These are phyloP conservation scores for Suhomyces atakaporum DNA, from an alignment of 1,139 yeast species.

Conservation along the genomic window DNA sequence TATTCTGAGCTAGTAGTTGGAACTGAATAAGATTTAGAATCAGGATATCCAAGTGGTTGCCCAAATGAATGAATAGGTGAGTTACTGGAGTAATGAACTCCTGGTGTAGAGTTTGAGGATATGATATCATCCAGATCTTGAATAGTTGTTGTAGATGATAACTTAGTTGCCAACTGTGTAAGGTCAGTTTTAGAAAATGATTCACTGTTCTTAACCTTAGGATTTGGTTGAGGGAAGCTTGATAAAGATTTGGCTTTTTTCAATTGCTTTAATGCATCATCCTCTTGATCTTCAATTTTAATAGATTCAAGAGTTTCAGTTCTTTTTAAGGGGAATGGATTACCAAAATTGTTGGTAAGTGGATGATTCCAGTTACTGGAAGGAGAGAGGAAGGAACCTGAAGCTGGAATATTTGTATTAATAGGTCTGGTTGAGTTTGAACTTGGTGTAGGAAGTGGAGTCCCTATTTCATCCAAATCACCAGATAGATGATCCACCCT, in stretches of 20 bases:
- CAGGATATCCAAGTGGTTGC: constrained; percentile 4
- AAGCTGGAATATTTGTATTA: constrained; percentile 4
- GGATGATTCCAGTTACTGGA: constrained; percentile 4
- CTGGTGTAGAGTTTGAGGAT: constrained; percentile 24
- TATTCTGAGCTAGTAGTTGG: constrained; percentile 16
- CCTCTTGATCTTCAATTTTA: constrained; percentile 44
- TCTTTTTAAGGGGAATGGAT: constrained; percentile 15
- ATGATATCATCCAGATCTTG: constrained; percentile 11
- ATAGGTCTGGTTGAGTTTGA: constrained; percentile 6
- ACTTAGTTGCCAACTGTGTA: constrained; percentile 28
- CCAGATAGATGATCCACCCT: constrained; percentile 29
- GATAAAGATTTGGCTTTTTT: constrained; percentile 41
- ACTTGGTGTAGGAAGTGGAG: constrained; percentile 37
- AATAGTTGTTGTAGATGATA: constrained; percentile 15
- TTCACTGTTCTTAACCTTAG: constrained; percentile 2
- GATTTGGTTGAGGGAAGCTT: constrained; percentile 12
- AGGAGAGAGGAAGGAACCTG: constrained; percentile 8
- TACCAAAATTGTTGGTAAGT: constrained; percentile 6
- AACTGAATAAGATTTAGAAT: constrained; percentile 17
- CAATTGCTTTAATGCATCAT: constrained; percentile 47
- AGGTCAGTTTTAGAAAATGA: constrained; percentile 13
- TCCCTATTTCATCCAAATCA: constrained; percentile 33
- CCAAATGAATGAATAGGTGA: constrained; percentile 9
- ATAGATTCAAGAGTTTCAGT: constrained; percentile 33
- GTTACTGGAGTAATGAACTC: constrained; percentile 14